These are phyloP conservation scores for Xylaria sp. DNA, from an alignment of 2,329 filamentous ascomycete genomes.

Conservation along the genomic window DNA sequence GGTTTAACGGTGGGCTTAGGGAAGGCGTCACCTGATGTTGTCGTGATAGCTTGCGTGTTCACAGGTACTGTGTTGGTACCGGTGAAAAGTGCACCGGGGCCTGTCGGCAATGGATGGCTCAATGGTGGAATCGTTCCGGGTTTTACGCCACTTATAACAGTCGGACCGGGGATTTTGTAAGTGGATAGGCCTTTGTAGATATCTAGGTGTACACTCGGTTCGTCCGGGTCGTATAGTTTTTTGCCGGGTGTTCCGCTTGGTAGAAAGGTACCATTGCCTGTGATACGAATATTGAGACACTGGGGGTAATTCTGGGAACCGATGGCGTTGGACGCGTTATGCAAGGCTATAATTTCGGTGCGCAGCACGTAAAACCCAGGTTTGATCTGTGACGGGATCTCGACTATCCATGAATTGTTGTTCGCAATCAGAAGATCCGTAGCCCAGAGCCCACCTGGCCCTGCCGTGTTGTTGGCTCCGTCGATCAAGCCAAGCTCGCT, in stretches of 20 bases:
- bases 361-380: conserved; percentile 63
- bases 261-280: conserved; percentile 54
- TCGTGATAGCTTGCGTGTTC: conserved; percentile 13
- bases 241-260: conserved; percentile 42
- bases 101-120: conserved; percentile 43
- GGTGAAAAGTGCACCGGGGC: conserved; percentile 36
- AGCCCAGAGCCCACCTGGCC: conserved; percentile 50
- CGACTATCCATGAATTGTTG: conserved; percentile 61
- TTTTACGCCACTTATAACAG: conserved; percentile 36
- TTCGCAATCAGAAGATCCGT: conserved; percentile 57
- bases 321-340: conserved; percentile 54
- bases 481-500: conserved; percentile 47
- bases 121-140: conserved; percentile 31
- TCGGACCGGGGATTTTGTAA: conserved; percentile 46
- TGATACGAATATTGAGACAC: conserved; percentile 68
- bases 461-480: conserved; percentile 38
- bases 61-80: conserved; percentile 30
- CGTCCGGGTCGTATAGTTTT: conserved; percentile 43
- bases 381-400: conserved; percentile 57
- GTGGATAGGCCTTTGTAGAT: conserved; percentile 41
- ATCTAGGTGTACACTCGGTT: conserved; percentile 44
- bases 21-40: not conserved
- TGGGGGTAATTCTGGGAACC: conserved; percentile 65
- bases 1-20: not conserved
- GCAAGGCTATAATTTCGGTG: conserved; percentile 63